phyloP scores from a whole-genome alignment of 768 basidiomycete species.

The Brasilioporus rufonigricans region DNA sequence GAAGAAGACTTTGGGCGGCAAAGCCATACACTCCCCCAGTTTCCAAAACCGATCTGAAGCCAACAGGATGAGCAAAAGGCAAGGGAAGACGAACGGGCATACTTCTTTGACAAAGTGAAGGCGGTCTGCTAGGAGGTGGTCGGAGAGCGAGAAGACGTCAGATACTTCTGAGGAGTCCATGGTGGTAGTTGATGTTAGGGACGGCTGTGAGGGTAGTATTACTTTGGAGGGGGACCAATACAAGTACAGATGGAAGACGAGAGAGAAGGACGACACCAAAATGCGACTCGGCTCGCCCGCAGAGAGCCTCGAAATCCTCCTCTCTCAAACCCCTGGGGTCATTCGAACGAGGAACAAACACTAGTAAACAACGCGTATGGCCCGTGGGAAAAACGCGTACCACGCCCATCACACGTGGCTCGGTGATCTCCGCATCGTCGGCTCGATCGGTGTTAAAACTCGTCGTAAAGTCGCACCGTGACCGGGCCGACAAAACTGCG shows the following conservation, averaged over 20 bases:
- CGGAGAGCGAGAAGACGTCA: conserved; percentile 74
- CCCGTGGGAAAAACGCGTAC: conserved; percentile 26
- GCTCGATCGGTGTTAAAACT: not conserved
- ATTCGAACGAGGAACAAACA: conserved; percentile 31
- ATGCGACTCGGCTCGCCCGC: not conserved
- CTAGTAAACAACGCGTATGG: conserved; percentile 29
- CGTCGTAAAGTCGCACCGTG: not conserved
- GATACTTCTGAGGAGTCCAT: conserved; percentile 31
- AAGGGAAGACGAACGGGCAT: conserved; percentile 6
- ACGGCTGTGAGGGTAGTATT: not conserved
- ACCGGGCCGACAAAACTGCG: too few species aligned
- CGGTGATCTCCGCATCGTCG: not conserved
- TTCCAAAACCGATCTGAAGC: conserved; percentile 81
- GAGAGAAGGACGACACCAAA: too few species aligned
- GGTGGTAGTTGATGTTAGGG: not conserved
- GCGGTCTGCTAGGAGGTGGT: conserved; percentile 66
- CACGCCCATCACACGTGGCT: conserved; percentile 21
- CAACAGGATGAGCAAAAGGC: conserved; percentile 1
- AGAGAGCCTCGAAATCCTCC: not conserved
- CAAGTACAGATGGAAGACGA: conserved; percentile 29
- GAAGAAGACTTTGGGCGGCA: conserved; percentile 57
- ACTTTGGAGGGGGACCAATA: conserved; percentile 4
- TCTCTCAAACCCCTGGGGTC: not conserved
- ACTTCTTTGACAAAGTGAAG: conserved; percentile 78
- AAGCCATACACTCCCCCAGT: conserved; percentile 92